Conservation (phyloP, 257 asterid species). For the Datura wrightii region DNA sequence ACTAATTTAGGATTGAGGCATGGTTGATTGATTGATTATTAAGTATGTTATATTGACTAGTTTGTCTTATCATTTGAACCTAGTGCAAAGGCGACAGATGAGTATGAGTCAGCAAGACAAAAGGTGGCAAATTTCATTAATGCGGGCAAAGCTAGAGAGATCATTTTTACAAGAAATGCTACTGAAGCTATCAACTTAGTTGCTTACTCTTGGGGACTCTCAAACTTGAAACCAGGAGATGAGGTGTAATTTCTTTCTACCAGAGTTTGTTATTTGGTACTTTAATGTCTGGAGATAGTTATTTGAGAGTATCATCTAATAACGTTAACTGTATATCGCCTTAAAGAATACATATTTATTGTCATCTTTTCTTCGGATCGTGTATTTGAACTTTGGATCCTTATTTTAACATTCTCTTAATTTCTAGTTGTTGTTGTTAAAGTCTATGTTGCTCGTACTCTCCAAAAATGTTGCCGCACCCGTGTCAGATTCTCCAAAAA, state of each 20-base stretch:
- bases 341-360: neutral
- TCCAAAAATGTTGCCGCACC: too few relatives aligned
- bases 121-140: slow-evolving; percentile 87
- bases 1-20: slow-evolving; percentile 1
- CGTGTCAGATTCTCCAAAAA: too few relatives aligned
- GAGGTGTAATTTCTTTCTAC: slow-evolving; percentile 58
- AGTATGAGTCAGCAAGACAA: slow-evolving; percentile 81
- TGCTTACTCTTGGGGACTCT: slow-evolving; percentile 92
- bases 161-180: slow-evolving; percentile 93
- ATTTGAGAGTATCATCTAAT: neutral
- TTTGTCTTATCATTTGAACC: neutral
- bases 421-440: neutral
- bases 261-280: neutral
- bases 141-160: slow-evolving; percentile 69
- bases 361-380: neutral
- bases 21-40: neutral
- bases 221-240: slow-evolving; percentile 79
- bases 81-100: slow-evolving; percentile 92
- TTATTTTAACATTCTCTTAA: neutral
- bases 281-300: slow-evolving; percentile 10
- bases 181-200: slow-evolving; percentile 96
- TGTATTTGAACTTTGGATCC: neutral
- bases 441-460: neutral
- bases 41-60: neutral
- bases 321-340: neutral